Conservation (phyloP, 2,329 filamentous ascomycete genomes). For the Aaosphaeria pasadenensis region DNA sequence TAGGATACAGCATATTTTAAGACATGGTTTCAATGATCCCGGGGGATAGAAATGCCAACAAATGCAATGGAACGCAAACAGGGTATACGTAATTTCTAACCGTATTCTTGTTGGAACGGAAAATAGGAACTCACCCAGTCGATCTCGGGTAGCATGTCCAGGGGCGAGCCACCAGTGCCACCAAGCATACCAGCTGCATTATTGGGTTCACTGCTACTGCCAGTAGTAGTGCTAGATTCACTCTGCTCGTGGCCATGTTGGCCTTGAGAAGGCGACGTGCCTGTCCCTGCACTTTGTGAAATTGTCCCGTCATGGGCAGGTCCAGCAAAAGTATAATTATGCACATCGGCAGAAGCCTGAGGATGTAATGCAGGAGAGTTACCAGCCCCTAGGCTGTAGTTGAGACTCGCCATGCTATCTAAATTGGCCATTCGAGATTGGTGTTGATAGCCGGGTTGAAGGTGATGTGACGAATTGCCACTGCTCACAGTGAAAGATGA, state of each 20-base stretch:
- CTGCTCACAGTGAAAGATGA: constrained; percentile 1
- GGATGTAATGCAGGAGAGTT: background rate
- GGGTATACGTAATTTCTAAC: background rate
- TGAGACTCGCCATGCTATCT: background rate
- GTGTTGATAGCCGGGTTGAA: constrained; percentile 1
- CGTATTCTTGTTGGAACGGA: background rate
- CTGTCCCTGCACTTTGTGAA: background rate
- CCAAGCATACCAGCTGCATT: background rate
- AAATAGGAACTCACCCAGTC: constrained; percentile 58
- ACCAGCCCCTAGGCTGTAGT: background rate
- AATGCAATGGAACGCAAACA: background rate
- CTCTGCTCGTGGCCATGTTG: background rate
- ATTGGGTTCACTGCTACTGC: background rate
- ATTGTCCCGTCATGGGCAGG: background rate
- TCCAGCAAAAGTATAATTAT: background rate
- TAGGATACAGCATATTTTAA: background rate
- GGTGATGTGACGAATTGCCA: background rate
- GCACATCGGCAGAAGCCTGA: background rate
- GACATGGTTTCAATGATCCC: background rate
- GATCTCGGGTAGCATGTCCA: constrained; percentile 48
- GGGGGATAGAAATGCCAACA: too few relatives aligned
- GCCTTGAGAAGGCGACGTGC: background rate
- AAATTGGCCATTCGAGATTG: background rate
- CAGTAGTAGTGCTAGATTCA: background rate
- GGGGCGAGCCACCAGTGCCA: constrained; percentile 13